phyloP scores from a whole-genome alignment of 164 flowering plant species.

The Piper longum region DNA sequence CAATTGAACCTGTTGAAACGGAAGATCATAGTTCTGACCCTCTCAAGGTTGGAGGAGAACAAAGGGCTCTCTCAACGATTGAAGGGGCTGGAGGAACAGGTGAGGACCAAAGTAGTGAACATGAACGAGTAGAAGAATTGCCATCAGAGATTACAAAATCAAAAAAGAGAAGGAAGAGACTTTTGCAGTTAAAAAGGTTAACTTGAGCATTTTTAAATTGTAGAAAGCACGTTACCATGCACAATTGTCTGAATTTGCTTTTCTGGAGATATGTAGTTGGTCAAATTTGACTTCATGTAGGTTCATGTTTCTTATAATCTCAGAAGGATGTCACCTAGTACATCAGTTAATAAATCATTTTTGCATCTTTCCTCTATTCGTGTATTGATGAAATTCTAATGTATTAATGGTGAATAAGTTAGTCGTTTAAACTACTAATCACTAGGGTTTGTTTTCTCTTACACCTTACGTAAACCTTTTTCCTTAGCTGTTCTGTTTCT shows the following conservation, averaged over 20 bases:
- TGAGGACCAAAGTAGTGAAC: constrained; percentile 40
- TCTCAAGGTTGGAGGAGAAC: constrained; percentile 22
- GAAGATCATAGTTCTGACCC: constrained; percentile 11
- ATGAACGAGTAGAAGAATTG: constrained; percentile 25
- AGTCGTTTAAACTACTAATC: too few species aligned
- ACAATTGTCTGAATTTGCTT: neutral
- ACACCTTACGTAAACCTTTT: neutral
- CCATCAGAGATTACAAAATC: constrained; percentile 10
- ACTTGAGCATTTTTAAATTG: constrained; percentile 26
- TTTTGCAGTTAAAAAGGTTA: constrained; percentile 22
- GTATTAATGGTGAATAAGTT: too few species aligned
- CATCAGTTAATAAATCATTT: too few species aligned
- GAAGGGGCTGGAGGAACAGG: constrained; percentile 32
- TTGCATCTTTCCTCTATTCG: too few species aligned
- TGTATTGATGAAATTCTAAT: too few species aligned
- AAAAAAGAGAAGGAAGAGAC: constrained; percentile 54
- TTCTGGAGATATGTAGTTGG: too few species aligned
- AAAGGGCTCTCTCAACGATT: constrained; percentile 34
- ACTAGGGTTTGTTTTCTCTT: neutral
- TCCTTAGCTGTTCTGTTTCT: neutral
- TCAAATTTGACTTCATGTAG: too few species aligned
- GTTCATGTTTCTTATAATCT: too few species aligned
- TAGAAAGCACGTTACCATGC: neutral
- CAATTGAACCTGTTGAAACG: constrained; percentile 8
- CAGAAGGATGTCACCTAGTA: too few species aligned